Conservation (phyloP, 768 basidiomycete species). For the Tulasnella sp. region DNA sequence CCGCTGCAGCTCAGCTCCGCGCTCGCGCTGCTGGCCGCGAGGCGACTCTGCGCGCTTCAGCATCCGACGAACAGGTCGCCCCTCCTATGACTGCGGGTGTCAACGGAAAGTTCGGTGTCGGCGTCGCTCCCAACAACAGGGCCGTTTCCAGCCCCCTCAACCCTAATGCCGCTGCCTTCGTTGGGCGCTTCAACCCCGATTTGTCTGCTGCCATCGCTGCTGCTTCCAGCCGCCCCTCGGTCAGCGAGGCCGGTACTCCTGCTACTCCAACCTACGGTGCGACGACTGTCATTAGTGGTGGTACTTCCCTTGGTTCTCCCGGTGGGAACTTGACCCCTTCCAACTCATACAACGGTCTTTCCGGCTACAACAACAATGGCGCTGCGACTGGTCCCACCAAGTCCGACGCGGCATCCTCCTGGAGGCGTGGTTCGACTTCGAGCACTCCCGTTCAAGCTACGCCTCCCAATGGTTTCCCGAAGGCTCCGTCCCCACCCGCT, state of each 20-base stretch:
- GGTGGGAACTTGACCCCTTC: conserved; percentile 31
- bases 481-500: conserved; percentile 46
- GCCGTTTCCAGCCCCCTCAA: conserved; percentile 37
- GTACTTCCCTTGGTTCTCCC: conserved; percentile 60
- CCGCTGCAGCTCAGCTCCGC: conserved; percentile 48
- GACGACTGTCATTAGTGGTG: conserved; percentile 69
- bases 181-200: conserved; percentile 41
- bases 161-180: conserved; percentile 44
- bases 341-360: conserved; percentile 26
- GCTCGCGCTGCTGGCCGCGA: conserved; percentile 60
- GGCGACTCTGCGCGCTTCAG: conserved; percentile 59
- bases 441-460: conserved; percentile 64
- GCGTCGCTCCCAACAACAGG: not conserved
- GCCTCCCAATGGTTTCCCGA: conserved; percentile 48
- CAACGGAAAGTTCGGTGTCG: conserved; percentile 63
- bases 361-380: conserved; percentile 22
- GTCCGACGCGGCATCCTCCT: conserved; percentile 73
- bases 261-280: conserved; percentile 50
- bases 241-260: conserved; percentile 40
- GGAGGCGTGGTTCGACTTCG: conserved; percentile 60
- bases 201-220: conserved; percentile 33
- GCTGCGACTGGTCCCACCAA: conserved; percentile 56
- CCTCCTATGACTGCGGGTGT: conserved; percentile 80
- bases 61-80: conserved; percentile 42
- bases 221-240: conserved; percentile 36